Conservation (phyloP, 305 asterid genomes). For the Solanum hybrid region DNA sequence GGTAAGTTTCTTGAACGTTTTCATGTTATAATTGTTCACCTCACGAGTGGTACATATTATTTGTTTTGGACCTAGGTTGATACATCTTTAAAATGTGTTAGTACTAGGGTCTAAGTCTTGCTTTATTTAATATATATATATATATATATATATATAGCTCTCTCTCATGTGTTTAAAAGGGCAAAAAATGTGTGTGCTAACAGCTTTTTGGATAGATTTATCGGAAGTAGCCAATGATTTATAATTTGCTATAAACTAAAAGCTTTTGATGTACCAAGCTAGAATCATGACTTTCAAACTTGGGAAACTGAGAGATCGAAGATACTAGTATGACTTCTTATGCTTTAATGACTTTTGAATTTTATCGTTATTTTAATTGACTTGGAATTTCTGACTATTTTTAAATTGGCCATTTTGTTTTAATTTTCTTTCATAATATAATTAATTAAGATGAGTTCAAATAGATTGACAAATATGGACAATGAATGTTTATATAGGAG, state of each 20-base stretch:
- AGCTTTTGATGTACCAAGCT: neutral
- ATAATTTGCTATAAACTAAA: neutral
- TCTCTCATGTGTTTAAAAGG: neutral
- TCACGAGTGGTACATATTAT: neutral
- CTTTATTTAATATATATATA: too few relatives aligned
- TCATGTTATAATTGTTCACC: neutral
- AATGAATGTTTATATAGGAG: neutral
- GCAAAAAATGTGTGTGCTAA: neutral
- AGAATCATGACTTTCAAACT: neutral
- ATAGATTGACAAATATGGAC: neutral
- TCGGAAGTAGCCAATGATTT: neutral
- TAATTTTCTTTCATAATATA: neutral
- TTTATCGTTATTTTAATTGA: neutral
- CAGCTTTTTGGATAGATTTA: neutral
- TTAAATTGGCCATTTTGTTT: neutral
- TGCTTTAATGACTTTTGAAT: neutral
- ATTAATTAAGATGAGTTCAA: neutral
- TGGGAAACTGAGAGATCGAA: neutral
- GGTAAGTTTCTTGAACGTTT: constrained; percentile 19
- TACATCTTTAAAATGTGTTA: neutral
- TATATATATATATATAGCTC: too few relatives aligned
- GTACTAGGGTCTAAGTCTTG: neutral
- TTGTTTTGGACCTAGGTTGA: neutral
- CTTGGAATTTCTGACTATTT: neutral
- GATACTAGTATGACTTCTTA: neutral